Evolutionary conservation across 306 rosid genomes (phyloP), one percentile per base, ranked within the genome.

Genomic region (Fragaria ananassa): DNA sequence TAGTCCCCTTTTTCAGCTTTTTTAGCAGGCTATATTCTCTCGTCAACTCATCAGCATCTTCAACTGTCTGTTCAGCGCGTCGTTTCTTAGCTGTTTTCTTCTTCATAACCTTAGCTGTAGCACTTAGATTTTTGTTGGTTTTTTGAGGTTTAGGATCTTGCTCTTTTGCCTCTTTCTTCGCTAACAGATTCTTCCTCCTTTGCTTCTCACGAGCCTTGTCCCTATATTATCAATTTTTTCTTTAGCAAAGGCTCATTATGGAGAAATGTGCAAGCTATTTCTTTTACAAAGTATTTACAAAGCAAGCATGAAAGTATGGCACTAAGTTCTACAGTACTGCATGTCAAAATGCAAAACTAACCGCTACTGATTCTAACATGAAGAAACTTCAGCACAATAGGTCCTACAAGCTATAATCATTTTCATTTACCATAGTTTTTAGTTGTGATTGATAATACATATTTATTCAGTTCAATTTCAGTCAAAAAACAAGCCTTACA

Each of bases 141-240:
- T 85, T 93, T 47, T 85, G 72, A 49, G 86, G 88, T 78, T 82
- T 95, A 31, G 80, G 75, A 74, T 85, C 87, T 80, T 83, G 87
- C 87, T 78, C 83, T 75, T 78, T 84, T 42, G 89, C 92, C 85
- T 88, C 97, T 87, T 90, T 92, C 89, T 82, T 92, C 11, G 74
- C 86, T 77, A 75, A 82, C 66, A 92, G 81, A 83, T 95, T 95
- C 83, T 82, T 89, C 88, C 80, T 89, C 77, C 99, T 84, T 83
- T 95, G 99, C 75, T 90, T 95, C 88, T 95, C 86, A 3, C 97
- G 90, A 42, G 96, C 84, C 81, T 92, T 95, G 79, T 92, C 99
- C 83, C 99, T 95, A 63, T 27, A 80, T 60, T 50, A 76, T 60
- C 42, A 58, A 21, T 8, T 21, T 58, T 74, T 39, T 10, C 51